Evolutionary conservation across 345 rosid genomes (phyloP).

Genomic region (Rhodomyrtus tomentosa): DNA sequence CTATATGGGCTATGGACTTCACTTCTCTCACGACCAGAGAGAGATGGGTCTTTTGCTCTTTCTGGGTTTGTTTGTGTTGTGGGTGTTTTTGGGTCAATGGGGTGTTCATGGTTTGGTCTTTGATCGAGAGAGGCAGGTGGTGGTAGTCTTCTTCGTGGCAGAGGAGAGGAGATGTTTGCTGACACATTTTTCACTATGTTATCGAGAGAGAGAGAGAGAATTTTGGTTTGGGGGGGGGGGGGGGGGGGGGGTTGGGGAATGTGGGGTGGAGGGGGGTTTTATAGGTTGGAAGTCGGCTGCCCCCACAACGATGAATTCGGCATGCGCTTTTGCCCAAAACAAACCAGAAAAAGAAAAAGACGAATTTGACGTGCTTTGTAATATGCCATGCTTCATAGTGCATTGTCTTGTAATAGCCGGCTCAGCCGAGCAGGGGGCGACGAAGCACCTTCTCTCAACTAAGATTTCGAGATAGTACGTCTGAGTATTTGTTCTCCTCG

Average conservation of each 20-base stretch:
- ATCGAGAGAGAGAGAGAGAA: neutral
- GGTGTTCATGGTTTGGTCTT: neutral
- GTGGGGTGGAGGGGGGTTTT: neutral
- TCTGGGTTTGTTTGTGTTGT: neutral
- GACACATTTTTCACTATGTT: neutral
- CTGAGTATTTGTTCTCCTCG: neutral
- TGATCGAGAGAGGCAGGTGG: neutral
- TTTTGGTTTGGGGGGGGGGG: no score
- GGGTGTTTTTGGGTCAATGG: neutral
- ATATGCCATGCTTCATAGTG: neutral
- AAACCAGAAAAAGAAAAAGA: neutral
- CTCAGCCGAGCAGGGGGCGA: neutral
- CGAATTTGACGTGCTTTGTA: neutral
- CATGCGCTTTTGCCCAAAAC: no score
- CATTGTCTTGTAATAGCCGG: neutral
- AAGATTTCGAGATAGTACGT: neutral
- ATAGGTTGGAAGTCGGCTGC: neutral
- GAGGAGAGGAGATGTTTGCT: neutral
- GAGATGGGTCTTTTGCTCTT: constrained; percentile 3
- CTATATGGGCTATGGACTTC: constrained; percentile 35
- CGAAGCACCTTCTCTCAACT: neutral
- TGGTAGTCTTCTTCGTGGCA: neutral
- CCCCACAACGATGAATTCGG: neutral
- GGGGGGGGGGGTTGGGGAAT: neutral
- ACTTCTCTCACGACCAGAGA: constrained; percentile 30